These are phyloP conservation scores for Arabidopsis hybrid DNA, from an alignment of 441 rosid species.

Conservation along the genomic window DNA sequence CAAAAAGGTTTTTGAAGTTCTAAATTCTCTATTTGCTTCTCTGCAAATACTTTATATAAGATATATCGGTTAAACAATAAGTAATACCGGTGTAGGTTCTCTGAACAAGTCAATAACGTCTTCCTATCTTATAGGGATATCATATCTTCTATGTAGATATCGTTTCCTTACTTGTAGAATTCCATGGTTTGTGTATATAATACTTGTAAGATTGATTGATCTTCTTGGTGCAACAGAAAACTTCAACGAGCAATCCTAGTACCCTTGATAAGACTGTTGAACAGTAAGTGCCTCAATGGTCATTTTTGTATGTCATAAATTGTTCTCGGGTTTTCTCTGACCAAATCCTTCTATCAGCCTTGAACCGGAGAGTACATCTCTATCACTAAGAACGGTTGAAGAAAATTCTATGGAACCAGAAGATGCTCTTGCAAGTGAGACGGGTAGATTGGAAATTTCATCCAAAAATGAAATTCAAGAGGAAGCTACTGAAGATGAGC, in stretches of 20 bases:
- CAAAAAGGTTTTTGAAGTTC: not conserved
- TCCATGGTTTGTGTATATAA: not conserved
- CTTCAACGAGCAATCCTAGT: not conserved
- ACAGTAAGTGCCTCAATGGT: constrained; percentile 3
- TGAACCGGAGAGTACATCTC: not conserved
- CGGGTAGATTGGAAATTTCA: not conserved
- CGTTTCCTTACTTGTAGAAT: not conserved
- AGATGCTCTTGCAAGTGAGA: constrained; percentile 15
- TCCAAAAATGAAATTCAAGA: constrained; percentile 17
- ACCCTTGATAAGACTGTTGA: not conserved
- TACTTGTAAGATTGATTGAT: constrained; percentile 10
- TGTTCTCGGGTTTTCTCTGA: not conserved
- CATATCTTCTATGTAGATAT: not conserved
- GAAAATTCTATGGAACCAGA: not conserved
- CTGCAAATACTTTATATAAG: not conserved
- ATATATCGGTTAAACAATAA: not conserved
- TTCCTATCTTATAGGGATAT: not conserved
- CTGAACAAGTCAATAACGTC: not conserved
- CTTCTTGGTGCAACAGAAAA: constrained; percentile 6
- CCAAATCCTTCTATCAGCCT: not conserved
- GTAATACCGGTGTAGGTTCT: not conserved
- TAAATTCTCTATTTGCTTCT: not conserved
- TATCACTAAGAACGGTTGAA: not conserved
- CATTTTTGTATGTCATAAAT: not conserved
- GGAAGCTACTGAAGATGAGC: constrained; percentile 1